phyloP scores from a whole-genome alignment of 257 asterid genomes.

The Osmanthus fragrans region DNA sequence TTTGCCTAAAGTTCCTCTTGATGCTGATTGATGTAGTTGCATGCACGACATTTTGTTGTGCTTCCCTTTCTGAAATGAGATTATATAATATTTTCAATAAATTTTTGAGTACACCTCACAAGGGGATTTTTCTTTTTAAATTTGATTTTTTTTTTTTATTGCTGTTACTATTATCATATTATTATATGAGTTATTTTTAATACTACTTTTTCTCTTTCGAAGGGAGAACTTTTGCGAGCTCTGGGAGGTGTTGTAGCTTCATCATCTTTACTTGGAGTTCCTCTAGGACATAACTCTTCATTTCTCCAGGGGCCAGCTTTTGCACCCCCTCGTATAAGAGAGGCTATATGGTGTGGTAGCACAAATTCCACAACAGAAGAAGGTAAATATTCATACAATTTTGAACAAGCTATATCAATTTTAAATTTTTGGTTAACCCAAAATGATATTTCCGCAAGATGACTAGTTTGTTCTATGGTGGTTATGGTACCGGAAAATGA shows the following conservation, averaged over 20 bases:
- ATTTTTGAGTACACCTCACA: background rate
- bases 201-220: constrained; percentile 16
- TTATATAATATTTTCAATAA: background rate
- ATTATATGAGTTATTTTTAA: background rate
- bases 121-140: background rate
- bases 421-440: constrained; percentile 9
- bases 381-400: constrained; percentile 43
- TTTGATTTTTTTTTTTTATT: background rate
- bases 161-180: background rate
- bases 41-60: background rate
- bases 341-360: constrained; percentile 99
- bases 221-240: constrained; percentile 96
- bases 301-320: constrained; percentile 99
- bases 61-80: background rate
- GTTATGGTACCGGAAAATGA: background rate
- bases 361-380: constrained; percentile 96
- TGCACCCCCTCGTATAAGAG: constrained; percentile 99
- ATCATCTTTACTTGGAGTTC: constrained; percentile 94
- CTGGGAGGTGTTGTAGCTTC: constrained; percentile 83
- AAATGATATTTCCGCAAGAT: background rate
- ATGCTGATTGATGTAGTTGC: background rate
- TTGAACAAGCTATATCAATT: background rate
- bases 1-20: background rate
- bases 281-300: constrained; percentile 96
- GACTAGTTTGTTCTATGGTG: constrained; percentile 8